These are phyloP conservation scores for Aplosporella prunicola DNA, from an alignment of 2,329 filamentous ascomycete genomes.

Conservation along the genomic window DNA sequence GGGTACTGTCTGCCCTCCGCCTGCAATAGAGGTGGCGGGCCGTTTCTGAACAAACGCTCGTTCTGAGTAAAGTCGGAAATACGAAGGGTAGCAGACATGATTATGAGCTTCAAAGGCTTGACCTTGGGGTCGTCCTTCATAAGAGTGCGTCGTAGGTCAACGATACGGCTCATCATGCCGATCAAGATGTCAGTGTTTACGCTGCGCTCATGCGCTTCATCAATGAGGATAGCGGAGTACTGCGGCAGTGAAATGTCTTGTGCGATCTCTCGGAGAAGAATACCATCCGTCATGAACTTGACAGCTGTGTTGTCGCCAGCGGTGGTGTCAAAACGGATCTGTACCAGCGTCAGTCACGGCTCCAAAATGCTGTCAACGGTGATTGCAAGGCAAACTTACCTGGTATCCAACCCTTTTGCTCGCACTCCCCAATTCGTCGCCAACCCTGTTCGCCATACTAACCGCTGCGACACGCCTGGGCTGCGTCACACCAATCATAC, in stretches of 20 bases:
- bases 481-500: slow-evolving; percentile 92
- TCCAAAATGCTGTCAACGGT: not conserved
- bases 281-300: slow-evolving; percentile 99
- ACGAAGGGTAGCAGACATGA: slow-evolving; percentile 94
- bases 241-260: slow-evolving; percentile 81
- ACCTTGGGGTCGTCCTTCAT: slow-evolving; percentile 58
- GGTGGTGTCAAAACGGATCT: slow-evolving; percentile 84
- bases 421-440: slow-evolving; percentile 70
- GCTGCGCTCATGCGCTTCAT: slow-evolving; percentile 94
- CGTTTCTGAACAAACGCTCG: slow-evolving; percentile 60
- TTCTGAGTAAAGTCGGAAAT: slow-evolving; percentile 89
- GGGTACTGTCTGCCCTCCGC: slow-evolving; percentile 87
- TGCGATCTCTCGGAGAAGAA: slow-evolving; percentile 80
- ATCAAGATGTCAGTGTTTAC: slow-evolving; percentile 98
- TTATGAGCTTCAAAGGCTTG: slow-evolving; percentile 78
- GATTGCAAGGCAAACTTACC: slow-evolving; percentile 12
- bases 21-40: slow-evolving; percentile 72
- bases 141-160: slow-evolving; percentile 71
- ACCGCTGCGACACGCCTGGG: slow-evolving; percentile 90
- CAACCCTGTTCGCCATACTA: slow-evolving; percentile 90
- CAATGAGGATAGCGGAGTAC: slow-evolving; percentile 89
- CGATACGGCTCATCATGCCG: slow-evolving; percentile 88
- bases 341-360: not conserved
- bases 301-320: slow-evolving; percentile 72
- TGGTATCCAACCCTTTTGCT: slow-evolving; percentile 74